phyloP scores from a whole-genome alignment of 768 basidiomycete genomes.

The Rhizopogon roseolus region DNA sequence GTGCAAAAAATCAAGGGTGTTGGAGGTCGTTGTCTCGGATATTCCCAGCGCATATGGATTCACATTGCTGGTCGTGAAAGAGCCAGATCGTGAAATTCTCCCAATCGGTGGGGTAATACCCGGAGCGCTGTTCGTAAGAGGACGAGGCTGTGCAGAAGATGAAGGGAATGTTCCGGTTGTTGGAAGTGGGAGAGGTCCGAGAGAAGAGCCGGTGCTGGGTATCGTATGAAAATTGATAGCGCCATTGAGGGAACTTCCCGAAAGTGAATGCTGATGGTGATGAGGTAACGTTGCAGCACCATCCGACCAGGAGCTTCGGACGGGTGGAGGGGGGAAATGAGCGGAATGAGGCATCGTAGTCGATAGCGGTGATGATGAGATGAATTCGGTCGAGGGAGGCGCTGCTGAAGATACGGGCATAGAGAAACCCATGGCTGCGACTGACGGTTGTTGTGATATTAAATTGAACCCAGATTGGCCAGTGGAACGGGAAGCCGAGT shows the following conservation, averaged over 20 bases:
- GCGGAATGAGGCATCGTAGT: constrained; percentile 15
- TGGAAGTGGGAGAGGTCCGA: constrained; percentile 26
- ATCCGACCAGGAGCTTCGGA: constrained; percentile 26
- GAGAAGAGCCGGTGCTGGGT: constrained; percentile 23
- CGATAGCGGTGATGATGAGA: constrained; percentile 16
- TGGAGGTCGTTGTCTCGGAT: constrained; percentile 20
- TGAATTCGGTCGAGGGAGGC: constrained; percentile 16
- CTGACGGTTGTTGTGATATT: constrained; percentile 15
- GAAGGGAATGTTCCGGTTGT: constrained; percentile 26
- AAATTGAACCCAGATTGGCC: constrained; percentile 18
- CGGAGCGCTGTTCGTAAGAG: constrained; percentile 13
- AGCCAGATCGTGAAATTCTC: constrained; percentile 55
- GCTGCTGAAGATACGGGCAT: constrained; percentile 15
- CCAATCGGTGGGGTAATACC: constrained; percentile 38
- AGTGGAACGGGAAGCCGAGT: constrained; percentile 27
- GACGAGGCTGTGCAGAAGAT: constrained; percentile 20
- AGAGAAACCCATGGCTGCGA: constrained; percentile 12
- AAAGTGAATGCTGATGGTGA: constrained; percentile 30
- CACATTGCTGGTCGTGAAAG: constrained; percentile 42
- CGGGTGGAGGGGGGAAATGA: constrained; percentile 19
- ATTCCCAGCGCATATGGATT: constrained; percentile 35
- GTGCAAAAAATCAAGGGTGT: constrained; percentile 26
- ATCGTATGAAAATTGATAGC: constrained; percentile 27
- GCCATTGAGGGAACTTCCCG: constrained; percentile 21
- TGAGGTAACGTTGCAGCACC: constrained; percentile 19